phyloP scores from a whole-genome alignment of 192 early-diverging fungal genomes.

The Geranomyces michiganensis region DNA sequence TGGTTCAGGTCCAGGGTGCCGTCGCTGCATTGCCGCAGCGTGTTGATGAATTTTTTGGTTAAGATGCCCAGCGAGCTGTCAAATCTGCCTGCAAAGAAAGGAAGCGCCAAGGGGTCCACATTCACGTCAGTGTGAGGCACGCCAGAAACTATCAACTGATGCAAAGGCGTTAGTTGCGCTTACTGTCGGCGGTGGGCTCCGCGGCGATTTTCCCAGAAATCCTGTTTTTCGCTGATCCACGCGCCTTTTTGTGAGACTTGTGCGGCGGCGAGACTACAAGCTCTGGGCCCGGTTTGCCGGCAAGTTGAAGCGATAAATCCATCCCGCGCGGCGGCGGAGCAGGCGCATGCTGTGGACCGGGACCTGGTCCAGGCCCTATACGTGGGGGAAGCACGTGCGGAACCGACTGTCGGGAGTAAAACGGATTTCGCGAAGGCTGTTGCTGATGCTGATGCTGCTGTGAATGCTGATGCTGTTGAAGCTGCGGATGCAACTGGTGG shows the following conservation, averaged over 20 bases:
- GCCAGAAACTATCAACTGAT: no score
- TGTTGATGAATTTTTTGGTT: slow-evolving; percentile 64
- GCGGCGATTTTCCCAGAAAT: background rate
- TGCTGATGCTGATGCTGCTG: slow-evolving; percentile 2
- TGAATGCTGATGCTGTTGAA: background rate
- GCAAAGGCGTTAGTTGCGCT: no score
- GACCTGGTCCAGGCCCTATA: no score
- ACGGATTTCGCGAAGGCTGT: background rate
- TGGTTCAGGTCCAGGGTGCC: slow-evolving; percentile 64
- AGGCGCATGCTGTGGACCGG: no score
- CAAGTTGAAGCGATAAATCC: no score
- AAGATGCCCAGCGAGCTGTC: slow-evolving; percentile 63
- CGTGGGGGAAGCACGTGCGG: background rate
- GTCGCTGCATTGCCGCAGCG: slow-evolving; percentile 49
- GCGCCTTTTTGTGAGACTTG: slow-evolving; percentile 11
- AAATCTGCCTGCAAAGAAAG: slow-evolving; percentile 36
- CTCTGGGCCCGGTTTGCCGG: background rate
- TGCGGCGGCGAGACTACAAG: background rate
- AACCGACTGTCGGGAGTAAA: background rate
- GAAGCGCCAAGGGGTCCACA: no score
- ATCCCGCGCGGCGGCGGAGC: background rate
- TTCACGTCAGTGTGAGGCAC: no score
- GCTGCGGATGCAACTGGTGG: background rate
- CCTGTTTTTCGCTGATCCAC: background rate
- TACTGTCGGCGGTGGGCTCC: slow-evolving; percentile 14